Conservation (phyloP, 2,329 filamentous ascomycete genomes). For the Exophiala calicioides region DNA sequence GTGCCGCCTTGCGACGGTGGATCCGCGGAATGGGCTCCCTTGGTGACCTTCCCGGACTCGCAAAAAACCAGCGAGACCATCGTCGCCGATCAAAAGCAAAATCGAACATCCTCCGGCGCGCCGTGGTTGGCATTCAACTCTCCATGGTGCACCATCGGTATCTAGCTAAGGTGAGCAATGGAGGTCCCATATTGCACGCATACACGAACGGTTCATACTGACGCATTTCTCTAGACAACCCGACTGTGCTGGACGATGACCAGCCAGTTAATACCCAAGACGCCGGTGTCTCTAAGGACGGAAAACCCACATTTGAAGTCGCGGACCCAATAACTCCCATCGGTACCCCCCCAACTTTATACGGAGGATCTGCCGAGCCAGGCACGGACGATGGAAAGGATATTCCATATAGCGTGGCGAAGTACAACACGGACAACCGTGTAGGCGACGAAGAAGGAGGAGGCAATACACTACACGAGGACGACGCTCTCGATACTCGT, state of each 20-base stretch:
- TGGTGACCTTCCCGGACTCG: background rate
- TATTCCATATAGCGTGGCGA: background rate
- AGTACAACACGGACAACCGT: slow-evolving; percentile 1
- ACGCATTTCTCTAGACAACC: slow-evolving; percentile 5
- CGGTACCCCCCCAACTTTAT: slow-evolving; percentile 36
- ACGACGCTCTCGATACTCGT: slow-evolving; percentile 10
- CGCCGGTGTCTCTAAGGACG: background rate
- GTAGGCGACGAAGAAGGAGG: slow-evolving; percentile 4
- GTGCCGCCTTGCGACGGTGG: slow-evolving; percentile 4
- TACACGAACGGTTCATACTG: background rate
- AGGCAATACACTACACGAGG: slow-evolving; percentile 7
- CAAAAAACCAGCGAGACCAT: background rate
- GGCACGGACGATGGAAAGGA: slow-evolving; percentile 5
- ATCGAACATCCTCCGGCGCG: background rate
- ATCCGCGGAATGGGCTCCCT: slow-evolving; percentile 4
- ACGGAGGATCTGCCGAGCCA: slow-evolving; percentile 1
- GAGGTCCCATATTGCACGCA: too few species aligned
- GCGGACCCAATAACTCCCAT: slow-evolving; percentile 53
- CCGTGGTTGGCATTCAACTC: background rate
- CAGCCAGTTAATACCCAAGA: slow-evolving; percentile 5
- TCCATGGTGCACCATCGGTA: background rate
- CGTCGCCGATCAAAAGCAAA: background rate
- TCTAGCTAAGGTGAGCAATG: too few species aligned
- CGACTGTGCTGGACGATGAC: slow-evolving; percentile 5
- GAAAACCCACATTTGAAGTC: slow-evolving; percentile 4